A percentile compares a stretch with the other conserved stretches of the same genome.
Evolutionary conservation across 2,329 filamentous ascomycete genomes (phyloP).

Genomic region (Phialophora chinensis): DNA sequence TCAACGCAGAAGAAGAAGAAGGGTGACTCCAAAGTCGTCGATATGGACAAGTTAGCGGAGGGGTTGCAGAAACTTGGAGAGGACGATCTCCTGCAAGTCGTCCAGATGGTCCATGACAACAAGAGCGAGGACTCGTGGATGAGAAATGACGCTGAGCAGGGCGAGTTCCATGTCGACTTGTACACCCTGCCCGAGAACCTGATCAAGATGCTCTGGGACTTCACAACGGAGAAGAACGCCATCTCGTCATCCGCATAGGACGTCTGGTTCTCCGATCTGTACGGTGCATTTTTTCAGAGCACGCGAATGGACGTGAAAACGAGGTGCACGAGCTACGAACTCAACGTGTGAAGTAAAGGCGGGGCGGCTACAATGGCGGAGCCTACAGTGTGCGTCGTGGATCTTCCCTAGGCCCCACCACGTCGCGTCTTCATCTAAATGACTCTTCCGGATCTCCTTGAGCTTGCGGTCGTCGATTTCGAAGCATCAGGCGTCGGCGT

Average conservation of each 20-base stretch:
- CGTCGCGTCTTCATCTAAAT: neutral
- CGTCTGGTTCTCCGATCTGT: neutral
- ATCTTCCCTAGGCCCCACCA: neutral
- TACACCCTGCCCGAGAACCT: slow-evolving; percentile 93
- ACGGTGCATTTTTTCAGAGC: neutral
- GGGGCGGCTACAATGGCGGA: neutral
- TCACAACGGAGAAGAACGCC: slow-evolving; percentile 58
- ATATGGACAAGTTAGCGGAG: slow-evolving; percentile 97
- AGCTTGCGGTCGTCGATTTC: neutral
- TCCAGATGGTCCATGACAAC: slow-evolving; percentile 98
- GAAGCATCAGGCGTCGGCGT: neutral
- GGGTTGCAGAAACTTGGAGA: slow-evolving; percentile 86
- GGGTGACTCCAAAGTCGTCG: slow-evolving; percentile 67
- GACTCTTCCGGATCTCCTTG: slow-evolving; percentile 13
- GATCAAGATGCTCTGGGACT: slow-evolving; percentile 95
- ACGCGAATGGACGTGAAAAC: neutral
- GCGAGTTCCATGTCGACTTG: slow-evolving; percentile 97
- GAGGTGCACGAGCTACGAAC: slow-evolving; percentile 1
- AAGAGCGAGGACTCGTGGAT: slow-evolving; percentile 94
- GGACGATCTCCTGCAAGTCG: slow-evolving; percentile 91
- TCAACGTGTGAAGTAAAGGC: neutral
- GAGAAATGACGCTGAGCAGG: slow-evolving; percentile 94
- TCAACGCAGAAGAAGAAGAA: slow-evolving; percentile 75
- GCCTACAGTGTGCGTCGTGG: neutral
- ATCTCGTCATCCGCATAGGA: slow-evolving; percentile 36